Base-by-base conservation (phyloP, 1,284 basidiomycete genomes). In the Ganoderma lingzhi region DNA sequence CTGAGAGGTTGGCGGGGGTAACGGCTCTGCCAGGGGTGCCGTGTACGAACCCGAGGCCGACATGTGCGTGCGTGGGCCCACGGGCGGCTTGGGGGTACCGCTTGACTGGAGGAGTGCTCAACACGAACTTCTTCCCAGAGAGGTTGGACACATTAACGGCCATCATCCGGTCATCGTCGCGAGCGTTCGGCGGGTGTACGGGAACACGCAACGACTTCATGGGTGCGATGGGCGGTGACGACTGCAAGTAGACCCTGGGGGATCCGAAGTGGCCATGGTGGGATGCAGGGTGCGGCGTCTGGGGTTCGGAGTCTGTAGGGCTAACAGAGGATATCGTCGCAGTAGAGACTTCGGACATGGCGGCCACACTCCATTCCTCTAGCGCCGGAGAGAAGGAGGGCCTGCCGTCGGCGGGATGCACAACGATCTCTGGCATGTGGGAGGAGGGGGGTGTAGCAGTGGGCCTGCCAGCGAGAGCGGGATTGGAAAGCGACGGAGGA, bases 321-420 rank as follows among this genome's bases (percentile, higher is more conserved):
- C n/a, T n/a, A n/a, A n/a, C n/a, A 9, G 39, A 41, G 59, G 37
- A 37, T 5, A 37, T 60, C 37, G 59, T 61, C n/a, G 23, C 23
- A 23, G 19, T 61, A n/a, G 59, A 61, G 59, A 61, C n/a, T 12
- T 41, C 23, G 23, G 48, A 61, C n/a, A 14, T 42, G 41, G n/a
- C 19, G 39, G 23, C 15, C 12, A 30, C 5, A 14, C 41, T 41
- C 59, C n/a, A 41, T 19, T 61, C 59, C 5, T 42, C 59, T 5
- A 41, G 23, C 10, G 39, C 37, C 14, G 59, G 59, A 19, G 45
- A 51, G 48, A 62, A 66, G n/a, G 59, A 48, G 5, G 65, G 65
- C 9, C 6, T 66, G 37, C 59, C 65, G 45, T 66, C 65, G 59
- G 45, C 61, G 12, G 65, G 65, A 42, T 66, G 65, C 17, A 66